Base-by-base conservation (phyloP, 495 filamentous ascomycete species). In the Talaromyces ruber region DNA sequence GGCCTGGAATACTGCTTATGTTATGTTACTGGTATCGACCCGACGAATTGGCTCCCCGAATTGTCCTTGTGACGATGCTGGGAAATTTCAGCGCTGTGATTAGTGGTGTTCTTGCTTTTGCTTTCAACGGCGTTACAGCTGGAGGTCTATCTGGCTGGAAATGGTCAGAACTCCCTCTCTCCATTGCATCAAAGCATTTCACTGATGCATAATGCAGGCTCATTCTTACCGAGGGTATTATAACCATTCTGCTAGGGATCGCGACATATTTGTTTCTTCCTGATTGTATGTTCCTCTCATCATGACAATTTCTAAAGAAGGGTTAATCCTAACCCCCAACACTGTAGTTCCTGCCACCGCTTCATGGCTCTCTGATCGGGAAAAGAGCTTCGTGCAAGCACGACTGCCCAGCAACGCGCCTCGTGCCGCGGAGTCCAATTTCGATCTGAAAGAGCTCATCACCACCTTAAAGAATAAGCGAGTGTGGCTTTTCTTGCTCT, bases 1-100 rank as follows among this genome's bases (percentile, higher is more conserved):
- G 70, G 59, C 75, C 76, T 2, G 76, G 76, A 2, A 67, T 77
- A 25, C 65, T 77, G 22, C 43, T 77, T 6, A 72, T 76, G 54
- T 68, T 77, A 60, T 71, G 67, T 12, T 79, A 76, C 34, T 79
- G 76, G 76, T 79, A 79, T 59, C 66, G 75, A 30, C 76, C 74
- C 1, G 75, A 79, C 45, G 74, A 77, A 34, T 72, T 77, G 62
- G 69, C 74, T n/a, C 66, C 70, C 3, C 68, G 76, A 21, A 65
- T 67, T 28, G 67, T 65, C 34, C 11, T 34, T 34, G 30, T 34
- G 8, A 34, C 30, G 11, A 32, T 58, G 29, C 32, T 26, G 11
- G 55, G 55, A 58, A 58, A 58, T 29, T 16, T 58, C 55, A 32
- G 26, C 3, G 55, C 26, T 58, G 32, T 77, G 4, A 68, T 79